Evolutionary conservation across 345 rosid genomes (phyloP), one percentile per base, ranked within the genome.

Genomic region (Cardamine occulta): DNA sequence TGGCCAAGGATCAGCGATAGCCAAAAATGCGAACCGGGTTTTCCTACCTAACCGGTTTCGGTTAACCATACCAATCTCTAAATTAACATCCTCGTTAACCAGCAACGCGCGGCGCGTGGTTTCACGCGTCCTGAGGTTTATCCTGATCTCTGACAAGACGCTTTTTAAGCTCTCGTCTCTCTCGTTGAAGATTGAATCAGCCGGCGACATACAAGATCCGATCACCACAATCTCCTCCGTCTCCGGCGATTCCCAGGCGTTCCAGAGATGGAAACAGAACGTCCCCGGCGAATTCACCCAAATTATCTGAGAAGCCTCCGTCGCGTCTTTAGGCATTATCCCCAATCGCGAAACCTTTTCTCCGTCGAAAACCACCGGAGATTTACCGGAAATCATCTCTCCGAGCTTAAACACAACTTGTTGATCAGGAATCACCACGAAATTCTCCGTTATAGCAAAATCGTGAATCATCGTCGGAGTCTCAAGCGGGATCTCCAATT

Each of bases 391-490:
- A 13, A 91, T 74, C 97, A 94, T 87, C 66, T 94, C 96, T 14
- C 85, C 91, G 8, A 88, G 89, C 83, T 91, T 91, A 74, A 94
- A 94, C 58, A 94, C 98, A 1, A 94, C 91, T 69, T 94, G 98
- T 24, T 94, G 98, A 45, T 94, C 98, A 0, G 98, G 98, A 21
- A 94, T 83, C 62, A 94, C 95, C 17, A 91, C 93, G 66, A 80
- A 91, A 70, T 85, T 87, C 84, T 90, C 93, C 0, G 98, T 91
- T 65, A 94, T 90, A 0, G 95, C 97, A 31, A 94, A 94, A 72
- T 94, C 98, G 72, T 94, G 98, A 80, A 91, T 91, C 98, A 94
- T 90, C 29, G 96, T 94, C n/a, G 98, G 98, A 9, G 79, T 85
- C 0, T 84, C 59, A 0, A 94, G 80, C 1, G 89, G 86, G 21